Evolutionary conservation across 2,329 filamentous ascomycete genomes (phyloP).

Genomic region (Blastomyces silverae): DNA sequence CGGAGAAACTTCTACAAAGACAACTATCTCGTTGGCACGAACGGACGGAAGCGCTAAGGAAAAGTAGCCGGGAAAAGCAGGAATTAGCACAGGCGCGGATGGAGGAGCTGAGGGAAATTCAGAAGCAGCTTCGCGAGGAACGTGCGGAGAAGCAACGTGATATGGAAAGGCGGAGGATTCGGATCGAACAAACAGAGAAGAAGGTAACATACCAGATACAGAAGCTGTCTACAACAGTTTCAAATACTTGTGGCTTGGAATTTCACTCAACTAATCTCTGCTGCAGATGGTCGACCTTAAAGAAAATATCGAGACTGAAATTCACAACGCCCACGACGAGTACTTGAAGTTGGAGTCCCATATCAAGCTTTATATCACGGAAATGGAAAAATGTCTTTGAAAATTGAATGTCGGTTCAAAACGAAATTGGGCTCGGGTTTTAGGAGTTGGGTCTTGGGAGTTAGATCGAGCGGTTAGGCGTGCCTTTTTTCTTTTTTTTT

Average conservation of each 20-base stretch:
- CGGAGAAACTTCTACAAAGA: slow-evolving; percentile 73
- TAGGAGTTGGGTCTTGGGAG: slow-evolving; percentile 3
- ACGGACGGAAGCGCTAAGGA: slow-evolving; percentile 73
- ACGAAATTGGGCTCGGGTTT: background rate
- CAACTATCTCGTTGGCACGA: slow-evolving; percentile 82
- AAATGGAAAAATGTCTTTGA: slow-evolving; percentile 87
- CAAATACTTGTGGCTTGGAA: background rate
- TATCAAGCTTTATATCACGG: slow-evolving; percentile 94
- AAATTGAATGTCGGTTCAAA: background rate
- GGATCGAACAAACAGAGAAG: slow-evolving; percentile 97
- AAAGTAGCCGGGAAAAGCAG: slow-evolving; percentile 74
- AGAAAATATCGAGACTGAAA: slow-evolving; percentile 92
- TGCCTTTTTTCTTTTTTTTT: background rate
- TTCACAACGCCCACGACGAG: slow-evolving; percentile 83
- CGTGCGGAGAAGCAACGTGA: slow-evolving; percentile 79
- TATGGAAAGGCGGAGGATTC: slow-evolving; percentile 83
- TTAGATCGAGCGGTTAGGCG: slow-evolving; percentile 4
- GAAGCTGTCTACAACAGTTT: background rate
- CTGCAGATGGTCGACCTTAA: slow-evolving; percentile 90
- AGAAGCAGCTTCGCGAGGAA: slow-evolving; percentile 76
- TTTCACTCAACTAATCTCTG: slow-evolving; percentile 22
- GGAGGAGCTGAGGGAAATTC: slow-evolving; percentile 76
- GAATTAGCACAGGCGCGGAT: slow-evolving; percentile 76
- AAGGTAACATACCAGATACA: slow-evolving; percentile 57
- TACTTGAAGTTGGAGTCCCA: slow-evolving; percentile 97